Conservation (phyloP, 768 basidiomycete genomes). For the Mrakia gelida region DNA sequence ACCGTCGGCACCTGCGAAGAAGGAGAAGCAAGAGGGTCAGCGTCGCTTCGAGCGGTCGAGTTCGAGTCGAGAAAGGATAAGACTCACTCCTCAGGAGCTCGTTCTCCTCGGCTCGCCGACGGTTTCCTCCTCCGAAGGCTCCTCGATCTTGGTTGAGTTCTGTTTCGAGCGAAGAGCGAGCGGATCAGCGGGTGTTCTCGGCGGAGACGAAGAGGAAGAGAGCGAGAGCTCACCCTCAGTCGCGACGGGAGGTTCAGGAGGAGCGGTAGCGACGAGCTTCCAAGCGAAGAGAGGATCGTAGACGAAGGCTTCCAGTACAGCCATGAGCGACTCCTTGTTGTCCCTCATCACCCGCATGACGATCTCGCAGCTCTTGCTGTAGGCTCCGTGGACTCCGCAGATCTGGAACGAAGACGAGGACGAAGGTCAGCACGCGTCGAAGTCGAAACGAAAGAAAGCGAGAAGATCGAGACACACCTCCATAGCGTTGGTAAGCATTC, state of each 20-base stretch:
- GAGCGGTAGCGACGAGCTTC: conserved; percentile 72
- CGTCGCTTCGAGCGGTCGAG: neutral
- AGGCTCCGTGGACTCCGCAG: conserved; percentile 96
- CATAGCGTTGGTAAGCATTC: conserved; percentile 99
- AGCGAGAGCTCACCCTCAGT: conserved; percentile 55
- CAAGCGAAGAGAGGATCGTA: conserved; percentile 98
- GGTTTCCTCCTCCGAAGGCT: conserved; percentile 69
- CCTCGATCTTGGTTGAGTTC: conserved; percentile 42
- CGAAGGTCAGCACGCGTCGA: neutral
- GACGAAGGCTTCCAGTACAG: conserved; percentile 95
- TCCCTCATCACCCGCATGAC: conserved; percentile 95
- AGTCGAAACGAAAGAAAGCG: neutral
- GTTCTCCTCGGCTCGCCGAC: conserved; percentile 76
- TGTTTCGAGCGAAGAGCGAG: neutral
- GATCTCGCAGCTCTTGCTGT: conserved; percentile 90
- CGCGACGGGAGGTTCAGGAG: conserved; percentile 61
- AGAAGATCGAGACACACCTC: conserved; percentile 61
- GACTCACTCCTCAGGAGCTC: conserved; percentile 81
- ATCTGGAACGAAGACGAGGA: conserved; percentile 53
- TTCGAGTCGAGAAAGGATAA: neutral
- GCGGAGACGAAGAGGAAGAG: conserved; percentile 23
- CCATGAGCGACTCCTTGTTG: conserved; percentile 99
- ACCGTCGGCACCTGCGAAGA: conserved; percentile 53
- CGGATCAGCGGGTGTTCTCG: neutral
- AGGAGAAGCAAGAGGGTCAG: neutral